These are phyloP conservation scores for Neurospora intermedia DNA, from an alignment of 495 filamentous ascomycete species.

Conservation along the genomic window DNA sequence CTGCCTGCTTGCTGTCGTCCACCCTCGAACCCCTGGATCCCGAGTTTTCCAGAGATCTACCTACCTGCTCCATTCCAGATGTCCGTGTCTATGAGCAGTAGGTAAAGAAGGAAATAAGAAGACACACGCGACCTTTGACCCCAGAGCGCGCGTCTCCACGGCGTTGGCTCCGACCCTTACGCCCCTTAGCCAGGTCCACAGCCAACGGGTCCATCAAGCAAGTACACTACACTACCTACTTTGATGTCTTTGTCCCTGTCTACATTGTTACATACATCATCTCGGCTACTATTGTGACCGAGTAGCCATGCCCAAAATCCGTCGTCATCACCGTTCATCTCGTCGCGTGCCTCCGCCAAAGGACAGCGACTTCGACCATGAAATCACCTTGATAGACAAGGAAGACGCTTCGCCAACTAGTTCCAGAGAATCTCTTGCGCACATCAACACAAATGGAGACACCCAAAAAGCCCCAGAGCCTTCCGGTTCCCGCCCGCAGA, in stretches of 20 bases:
- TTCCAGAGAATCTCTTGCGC: not conserved
- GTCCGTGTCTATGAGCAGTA: not conserved
- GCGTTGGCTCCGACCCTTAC: not conserved
- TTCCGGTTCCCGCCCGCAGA: not conserved
- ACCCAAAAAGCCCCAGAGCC: not conserved
- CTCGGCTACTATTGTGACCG: not conserved
- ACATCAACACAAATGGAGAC: not conserved
- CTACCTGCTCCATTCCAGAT: not conserved
- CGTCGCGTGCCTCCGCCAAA: constrained; percentile 38
- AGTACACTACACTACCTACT: not conserved
- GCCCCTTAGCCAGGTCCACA: not conserved
- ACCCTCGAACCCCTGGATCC: not conserved
- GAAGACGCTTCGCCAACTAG: not conserved
- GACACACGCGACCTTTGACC: not conserved
- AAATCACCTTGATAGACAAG: constrained; percentile 46
- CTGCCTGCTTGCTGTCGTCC: not conserved
- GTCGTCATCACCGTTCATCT: constrained; percentile 25
- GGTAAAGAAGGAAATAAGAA: not conserved
- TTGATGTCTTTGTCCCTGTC: not conserved
- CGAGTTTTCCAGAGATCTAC: not conserved
- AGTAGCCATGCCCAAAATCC: constrained; percentile 33
- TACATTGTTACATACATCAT: not conserved
- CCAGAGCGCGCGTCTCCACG: not conserved
- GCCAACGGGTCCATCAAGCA: not conserved
- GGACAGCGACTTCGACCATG: constrained; percentile 49